phyloP scores from a whole-genome alignment of 1,284 basidiomycete genomes.

The Stygiomarasmius scandens region DNA sequence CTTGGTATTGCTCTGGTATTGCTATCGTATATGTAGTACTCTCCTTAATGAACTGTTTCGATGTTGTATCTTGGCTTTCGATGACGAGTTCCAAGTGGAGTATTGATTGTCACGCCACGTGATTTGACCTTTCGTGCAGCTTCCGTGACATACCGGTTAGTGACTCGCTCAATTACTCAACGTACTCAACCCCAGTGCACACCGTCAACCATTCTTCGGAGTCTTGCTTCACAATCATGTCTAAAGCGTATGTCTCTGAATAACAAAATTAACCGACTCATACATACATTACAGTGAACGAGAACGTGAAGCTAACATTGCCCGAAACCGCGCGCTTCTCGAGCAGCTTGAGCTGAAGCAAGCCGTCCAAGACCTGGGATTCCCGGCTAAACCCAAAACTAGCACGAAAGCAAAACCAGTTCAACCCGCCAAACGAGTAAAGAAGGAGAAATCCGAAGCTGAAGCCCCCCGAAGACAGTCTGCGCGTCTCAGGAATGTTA shows the following conservation, averaged over 20 bases:
- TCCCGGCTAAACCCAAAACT: conserved; percentile 36
- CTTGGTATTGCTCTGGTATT: neutral
- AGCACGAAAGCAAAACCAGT: conserved; percentile 62
- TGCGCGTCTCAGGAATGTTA: conserved; percentile 53
- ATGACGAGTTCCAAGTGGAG: too few relatives aligned
- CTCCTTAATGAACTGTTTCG: too few relatives aligned
- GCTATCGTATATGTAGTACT: neutral
- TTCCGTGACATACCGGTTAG: neutral
- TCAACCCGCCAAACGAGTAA: conserved; percentile 54
- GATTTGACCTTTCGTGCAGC: neutral
- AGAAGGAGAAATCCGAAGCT: conserved; percentile 46
- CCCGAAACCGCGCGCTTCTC: conserved; percentile 72
- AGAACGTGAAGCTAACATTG: conserved; percentile 78
- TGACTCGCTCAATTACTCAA: too few relatives aligned
- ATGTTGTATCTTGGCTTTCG: too few relatives aligned
- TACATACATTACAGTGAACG: conserved; percentile 52
- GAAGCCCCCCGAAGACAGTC: conserved; percentile 64
- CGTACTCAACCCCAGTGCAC: too few relatives aligned
- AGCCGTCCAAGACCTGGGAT: conserved; percentile 52
- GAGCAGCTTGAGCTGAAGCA: conserved; percentile 69
- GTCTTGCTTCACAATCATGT: neutral
- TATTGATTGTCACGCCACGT: neutral
- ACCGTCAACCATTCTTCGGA: too few relatives aligned
- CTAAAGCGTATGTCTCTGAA: neutral
- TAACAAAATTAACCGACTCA: neutral